These are phyloP conservation scores for Apiotrichum veenhuisii DNA, from an alignment of 1,284 basidiomycete species.

Conservation along the genomic window DNA sequence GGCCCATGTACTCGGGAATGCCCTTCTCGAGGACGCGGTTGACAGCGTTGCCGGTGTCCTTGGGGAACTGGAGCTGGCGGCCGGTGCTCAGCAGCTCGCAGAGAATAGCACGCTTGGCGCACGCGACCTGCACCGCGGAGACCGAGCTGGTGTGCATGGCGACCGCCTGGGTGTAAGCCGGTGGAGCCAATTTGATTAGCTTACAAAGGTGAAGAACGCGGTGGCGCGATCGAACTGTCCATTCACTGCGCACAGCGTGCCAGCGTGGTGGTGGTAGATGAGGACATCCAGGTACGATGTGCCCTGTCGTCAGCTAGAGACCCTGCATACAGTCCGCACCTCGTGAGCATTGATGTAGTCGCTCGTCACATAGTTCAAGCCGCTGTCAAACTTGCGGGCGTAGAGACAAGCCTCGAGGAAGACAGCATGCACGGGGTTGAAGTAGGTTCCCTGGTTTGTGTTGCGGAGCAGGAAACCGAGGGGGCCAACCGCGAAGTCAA, in stretches of 20 bases:
- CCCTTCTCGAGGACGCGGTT: constrained; percentile 30
- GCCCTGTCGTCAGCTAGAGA: constrained; percentile 6
- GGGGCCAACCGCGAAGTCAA: constrained; percentile 11
- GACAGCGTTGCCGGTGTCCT: constrained; percentile 28
- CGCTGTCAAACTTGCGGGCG: constrained; percentile 4
- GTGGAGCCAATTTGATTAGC: constrained; percentile 3
- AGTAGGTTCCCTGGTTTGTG: constrained; percentile 3
- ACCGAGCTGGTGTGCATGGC: constrained; percentile 28
- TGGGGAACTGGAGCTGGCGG: constrained; percentile 27
- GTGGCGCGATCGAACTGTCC: constrained; percentile 26
- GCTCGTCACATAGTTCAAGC: background rate
- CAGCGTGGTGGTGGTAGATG: constrained; percentile 44
- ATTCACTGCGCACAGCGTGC: constrained; percentile 29
- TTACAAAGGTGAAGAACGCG: constrained; percentile 33
- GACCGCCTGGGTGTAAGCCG: constrained; percentile 25
- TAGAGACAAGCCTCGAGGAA: constrained; percentile 31
- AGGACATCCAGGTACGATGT: constrained; percentile 38
- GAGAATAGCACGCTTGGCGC: constrained; percentile 42
- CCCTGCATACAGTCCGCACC: constrained; percentile 15
- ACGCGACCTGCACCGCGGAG: constrained; percentile 41
- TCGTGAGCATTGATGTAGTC: constrained; percentile 24
- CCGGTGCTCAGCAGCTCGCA: constrained; percentile 38
- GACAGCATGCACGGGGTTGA: constrained; percentile 32
- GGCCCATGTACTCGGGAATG: constrained; percentile 27
- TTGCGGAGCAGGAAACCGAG: constrained; percentile 21